Evolutionary conservation across 176 grass and related monocot genomes (phyloP).

Genomic region (Bonia amplexicaulis): DNA sequence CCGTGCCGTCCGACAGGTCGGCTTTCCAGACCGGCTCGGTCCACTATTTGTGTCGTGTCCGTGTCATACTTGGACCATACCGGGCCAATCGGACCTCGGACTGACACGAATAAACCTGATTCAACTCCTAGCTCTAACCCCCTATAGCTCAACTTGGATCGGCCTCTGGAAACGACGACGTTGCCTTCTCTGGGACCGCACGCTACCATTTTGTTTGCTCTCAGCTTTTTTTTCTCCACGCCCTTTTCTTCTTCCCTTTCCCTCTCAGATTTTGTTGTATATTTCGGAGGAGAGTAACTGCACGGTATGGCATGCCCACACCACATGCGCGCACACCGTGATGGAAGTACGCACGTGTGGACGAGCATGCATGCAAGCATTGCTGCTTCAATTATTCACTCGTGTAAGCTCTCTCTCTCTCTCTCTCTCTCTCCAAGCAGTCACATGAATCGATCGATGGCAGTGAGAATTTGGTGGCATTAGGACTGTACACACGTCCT

Average conservation of each 20-base stretch:
- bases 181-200: not conserved
- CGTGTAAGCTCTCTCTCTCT: not conserved
- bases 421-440: not conserved
- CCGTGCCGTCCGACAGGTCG: no score
- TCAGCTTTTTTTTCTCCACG: not conserved
- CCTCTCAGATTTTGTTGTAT: not conserved
- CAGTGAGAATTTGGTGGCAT: not conserved
- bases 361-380: not conserved
- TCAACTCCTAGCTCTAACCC: no score
- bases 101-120: no score
- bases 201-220: not conserved
- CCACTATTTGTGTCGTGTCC: no score
- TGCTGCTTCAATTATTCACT: not conserved
- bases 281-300: not conserved
- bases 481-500: slow-evolving; percentile 4
- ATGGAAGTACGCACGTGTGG: not conserved
- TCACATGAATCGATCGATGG: slow-evolving; percentile 22
- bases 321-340: not conserved
- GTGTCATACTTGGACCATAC: no score
- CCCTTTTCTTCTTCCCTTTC: not conserved
- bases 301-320: not conserved
- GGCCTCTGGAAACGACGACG: not conserved
- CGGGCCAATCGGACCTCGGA: no score
- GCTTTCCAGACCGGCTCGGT: no score
- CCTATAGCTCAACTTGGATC: no score